Conservation (phyloP, 2,329 filamentous ascomycete species). For the Pseudogymnoascus sp. region DNA sequence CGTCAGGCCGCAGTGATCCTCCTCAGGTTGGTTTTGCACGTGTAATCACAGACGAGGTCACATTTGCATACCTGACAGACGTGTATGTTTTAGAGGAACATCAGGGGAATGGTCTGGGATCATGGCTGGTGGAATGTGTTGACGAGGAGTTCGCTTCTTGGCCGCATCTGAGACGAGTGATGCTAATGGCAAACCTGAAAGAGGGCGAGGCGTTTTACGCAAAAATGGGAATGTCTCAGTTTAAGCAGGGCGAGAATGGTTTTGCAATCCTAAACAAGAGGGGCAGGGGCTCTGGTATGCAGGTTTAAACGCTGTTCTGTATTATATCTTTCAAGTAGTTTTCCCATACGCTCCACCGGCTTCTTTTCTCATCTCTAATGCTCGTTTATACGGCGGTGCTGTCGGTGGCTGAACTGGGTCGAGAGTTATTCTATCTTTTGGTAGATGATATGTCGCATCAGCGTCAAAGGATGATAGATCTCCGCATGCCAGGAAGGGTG, state of each 20-base stretch:
- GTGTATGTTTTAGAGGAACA: conserved; percentile 55
- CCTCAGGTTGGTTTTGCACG: conserved; percentile 50
- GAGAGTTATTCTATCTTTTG: conserved; percentile 75
- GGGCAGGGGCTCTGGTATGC: conserved; percentile 1
- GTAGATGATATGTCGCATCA: conserved; percentile 86
- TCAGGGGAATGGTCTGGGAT: conserved; percentile 54
- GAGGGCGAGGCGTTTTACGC: conserved; percentile 20
- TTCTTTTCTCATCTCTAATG: conserved; percentile 72
- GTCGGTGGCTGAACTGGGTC: conserved; percentile 94
- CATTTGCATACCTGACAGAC: conserved; percentile 62
- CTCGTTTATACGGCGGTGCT: conserved; percentile 87
- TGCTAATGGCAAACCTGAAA: conserved; percentile 33
- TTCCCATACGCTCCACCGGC: conserved; percentile 55
- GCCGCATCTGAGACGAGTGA: conserved; percentile 49
- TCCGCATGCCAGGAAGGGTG: conserved; percentile 93
- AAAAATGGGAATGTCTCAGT: conserved; percentile 19
- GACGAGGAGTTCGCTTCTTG: conserved; percentile 48
- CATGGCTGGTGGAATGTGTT: conserved; percentile 55
- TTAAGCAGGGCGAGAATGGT: conserved; percentile 15
- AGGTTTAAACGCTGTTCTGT: not conserved
- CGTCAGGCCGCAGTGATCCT: conserved; percentile 17
- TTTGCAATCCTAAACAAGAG: conserved; percentile 11
- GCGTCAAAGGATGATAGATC: conserved; percentile 92
- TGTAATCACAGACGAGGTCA: conserved; percentile 61
- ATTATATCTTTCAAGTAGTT: conserved; percentile 14